Conservation (phyloP, 352 stramenopile genomes). For the Phytophthora megakarya region DNA sequence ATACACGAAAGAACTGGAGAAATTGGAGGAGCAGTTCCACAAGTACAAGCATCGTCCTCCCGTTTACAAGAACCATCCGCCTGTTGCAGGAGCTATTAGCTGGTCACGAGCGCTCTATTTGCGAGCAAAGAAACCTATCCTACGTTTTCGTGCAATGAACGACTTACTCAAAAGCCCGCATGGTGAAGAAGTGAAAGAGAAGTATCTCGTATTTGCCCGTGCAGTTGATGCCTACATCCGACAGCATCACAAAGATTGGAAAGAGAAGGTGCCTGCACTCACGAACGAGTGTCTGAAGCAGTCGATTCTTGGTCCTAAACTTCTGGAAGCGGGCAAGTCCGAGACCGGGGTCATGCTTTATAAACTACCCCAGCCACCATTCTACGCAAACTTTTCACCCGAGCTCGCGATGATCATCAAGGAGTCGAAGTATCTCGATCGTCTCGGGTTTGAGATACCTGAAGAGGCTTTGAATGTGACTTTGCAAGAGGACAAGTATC, state of each 20-base stretch:
- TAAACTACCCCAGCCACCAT: slow-evolving; percentile 90
- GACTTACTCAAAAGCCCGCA: slow-evolving; percentile 91
- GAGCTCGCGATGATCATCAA: slow-evolving; percentile 96
- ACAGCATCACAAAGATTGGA: slow-evolving; percentile 93
- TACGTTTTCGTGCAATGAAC: slow-evolving; percentile 94
- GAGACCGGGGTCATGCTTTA: slow-evolving; percentile 78
- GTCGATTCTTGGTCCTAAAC: slow-evolving; percentile 89
- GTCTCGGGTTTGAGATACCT: slow-evolving; percentile 94
- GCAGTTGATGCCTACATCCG: slow-evolving; percentile 94
- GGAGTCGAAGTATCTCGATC: slow-evolving; percentile 95
- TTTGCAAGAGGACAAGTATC: slow-evolving; percentile 96
- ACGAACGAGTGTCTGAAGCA: slow-evolving; percentile 94
- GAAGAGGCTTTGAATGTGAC: slow-evolving; percentile 96
- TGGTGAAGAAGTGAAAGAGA: slow-evolving; percentile 94
- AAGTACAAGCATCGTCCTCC: slow-evolving; percentile 79
- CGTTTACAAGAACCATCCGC: slow-evolving; percentile 94
- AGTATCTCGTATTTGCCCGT: slow-evolving; percentile 94
- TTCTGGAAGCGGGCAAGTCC: slow-evolving; percentile 76
- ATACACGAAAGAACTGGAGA: slow-evolving; percentile 95
- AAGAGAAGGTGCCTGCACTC: slow-evolving; percentile 81
- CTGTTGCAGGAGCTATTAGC: slow-evolving; percentile 84
- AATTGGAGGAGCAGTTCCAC: slow-evolving; percentile 91
- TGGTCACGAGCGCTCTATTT: slow-evolving; percentile 88
- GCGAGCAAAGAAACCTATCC: slow-evolving; percentile 94
- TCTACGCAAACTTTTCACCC: slow-evolving; percentile 93